These are phyloP conservation scores for Tillandsia fasciculata DNA, from an alignment of 176 grass and related monocot species.

Conservation along the genomic window DNA sequence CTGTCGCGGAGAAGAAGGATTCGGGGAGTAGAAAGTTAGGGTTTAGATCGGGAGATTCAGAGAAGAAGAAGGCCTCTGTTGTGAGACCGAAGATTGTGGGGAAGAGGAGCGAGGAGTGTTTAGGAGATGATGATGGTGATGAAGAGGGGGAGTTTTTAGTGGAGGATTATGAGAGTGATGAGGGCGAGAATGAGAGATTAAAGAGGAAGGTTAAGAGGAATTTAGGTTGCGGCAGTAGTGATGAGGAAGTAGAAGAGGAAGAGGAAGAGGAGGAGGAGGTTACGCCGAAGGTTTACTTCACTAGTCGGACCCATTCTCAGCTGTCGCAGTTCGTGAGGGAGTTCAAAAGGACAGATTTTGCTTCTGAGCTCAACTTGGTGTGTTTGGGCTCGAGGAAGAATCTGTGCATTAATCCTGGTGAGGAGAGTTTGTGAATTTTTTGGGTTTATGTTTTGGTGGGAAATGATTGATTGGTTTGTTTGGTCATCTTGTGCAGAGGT, in stretches of 20 bases:
- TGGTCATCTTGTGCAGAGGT: slow-evolving; percentile 45
- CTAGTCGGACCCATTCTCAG: slow-evolving; percentile 80
- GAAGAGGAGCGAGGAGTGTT: neutral
- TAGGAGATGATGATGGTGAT: slow-evolving; percentile 11
- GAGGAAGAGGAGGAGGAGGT: slow-evolving; percentile 52
- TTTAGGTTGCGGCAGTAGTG: slow-evolving; percentile 36
- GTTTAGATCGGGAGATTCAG: neutral
- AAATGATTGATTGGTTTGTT: neutral
- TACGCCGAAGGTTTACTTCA: slow-evolving; percentile 80
- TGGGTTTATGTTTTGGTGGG: neutral
- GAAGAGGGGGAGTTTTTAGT: slow-evolving; percentile 55
- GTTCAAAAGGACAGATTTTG: slow-evolving; percentile 63
- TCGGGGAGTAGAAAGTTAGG: neutral
- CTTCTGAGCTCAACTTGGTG: slow-evolving; percentile 30
- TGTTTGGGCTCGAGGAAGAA: slow-evolving; percentile 96
- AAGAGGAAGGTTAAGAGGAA: slow-evolving; percentile 32
- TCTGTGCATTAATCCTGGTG: slow-evolving; percentile 65
- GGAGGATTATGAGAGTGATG: slow-evolving; percentile 69
- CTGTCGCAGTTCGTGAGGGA: slow-evolving; percentile 83
- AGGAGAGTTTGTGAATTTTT: slow-evolving; percentile 12
- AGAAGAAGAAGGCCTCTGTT: neutral
- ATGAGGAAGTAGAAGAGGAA: slow-evolving; percentile 31
- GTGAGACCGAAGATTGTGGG: neutral
- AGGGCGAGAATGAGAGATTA: slow-evolving; percentile 15
- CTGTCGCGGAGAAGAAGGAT: slow-evolving; percentile 29